Evolutionary conservation across 176 grass and related monocot species (phyloP), one percentile per base, ranked within the genome.

Genomic region (Echinochloa phyllopogon): DNA sequence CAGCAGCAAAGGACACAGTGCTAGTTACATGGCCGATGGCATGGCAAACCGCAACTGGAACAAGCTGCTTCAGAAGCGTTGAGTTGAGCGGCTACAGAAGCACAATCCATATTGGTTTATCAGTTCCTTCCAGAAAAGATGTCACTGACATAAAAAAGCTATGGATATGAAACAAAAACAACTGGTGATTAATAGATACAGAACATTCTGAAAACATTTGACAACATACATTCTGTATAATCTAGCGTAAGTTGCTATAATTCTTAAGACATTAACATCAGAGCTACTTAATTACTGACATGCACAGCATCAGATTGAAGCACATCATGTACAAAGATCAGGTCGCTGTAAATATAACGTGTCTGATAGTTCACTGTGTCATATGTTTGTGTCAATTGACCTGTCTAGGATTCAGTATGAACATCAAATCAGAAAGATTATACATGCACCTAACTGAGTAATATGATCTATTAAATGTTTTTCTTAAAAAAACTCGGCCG

Each of bases 1-100:
- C 95, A 48, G 95, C 79, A 86, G 95, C 95, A 72, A 98, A 98
- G 13, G 95, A 95, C n/a, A 98, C 92, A 72, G 92, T 98, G 75
- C 92, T 98, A 15, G 95, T 98, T 61, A 98, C 92, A 84, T 98
- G 95, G 45, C 95, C 95, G 1, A 95, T 69, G 77, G 95, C 95
- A 93, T 98, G 95, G 79, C 95, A 94, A 50, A 93, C 69, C 15
- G 92, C 92, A 76, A 98, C 95, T 86, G 95, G 95, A 79, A 93
- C 23, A 18, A 98, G 87, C 66, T 90, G 72, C 91, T 98, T 95
- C 80, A 98, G 59, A 82, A 98, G 23, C 50, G 88, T 84, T 20
- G 95, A 93, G 79, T 93, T 90, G 9, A 98, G 77, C 7, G 92
- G 95, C 95, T 98, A 66, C 85, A 98, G 77, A 78, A 85, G 42